Evolutionary conservation across 202 grass and related monocot species (phyloP), one percentile per base, ranked within the genome.

Genomic region (Schoenoplectus triqueter): DNA sequence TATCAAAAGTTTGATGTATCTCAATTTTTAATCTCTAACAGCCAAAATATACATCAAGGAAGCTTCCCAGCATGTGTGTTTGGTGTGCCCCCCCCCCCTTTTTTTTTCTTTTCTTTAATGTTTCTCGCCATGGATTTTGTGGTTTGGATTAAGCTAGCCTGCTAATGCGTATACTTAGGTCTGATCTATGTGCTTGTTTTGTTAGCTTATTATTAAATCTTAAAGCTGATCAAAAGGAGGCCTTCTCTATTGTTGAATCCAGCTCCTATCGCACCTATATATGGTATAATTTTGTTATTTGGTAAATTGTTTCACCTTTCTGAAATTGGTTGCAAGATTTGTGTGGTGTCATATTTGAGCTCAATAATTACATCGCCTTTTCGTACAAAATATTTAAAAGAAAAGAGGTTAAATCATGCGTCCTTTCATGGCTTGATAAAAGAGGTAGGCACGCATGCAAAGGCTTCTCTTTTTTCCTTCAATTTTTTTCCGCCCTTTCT

Each of bases 101-200:
- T n/a, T 63, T 81, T 81, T 47, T 7, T 31, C n/a, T 78, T 78
- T 61, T 61, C 14, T 45, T 45, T 19, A 17, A 22, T 60, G 18
- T 76, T 14, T 61, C 39, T 61, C 61, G 75, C 7, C 54, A 78
- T 7, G 55, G 61, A 39, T 45, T 78, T 10, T 78, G 52, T 78
- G 52, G 52, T 59, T 57, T 78, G 52, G 10, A 81, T 81, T 64
- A 81, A 66, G 41, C 59, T 81, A 65, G 50, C 80, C 64, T 39
- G 47, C 11, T 18, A 6, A 40, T 54, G 64, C 64, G 70, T 51
- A 64, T 47, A 59, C 22, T 83, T 47, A 70, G 66, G 44, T 49
- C 65, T 83, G 65, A 55, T 83, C 81, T 21, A 83, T 83, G 81
- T 83, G 81, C 64, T 57, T 69, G 60, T 39, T 59, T 70, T 69